These are phyloP conservation scores for Diaporthe batatas DNA, from an alignment of 2,329 filamentous ascomycete species.

Conservation along the genomic window DNA sequence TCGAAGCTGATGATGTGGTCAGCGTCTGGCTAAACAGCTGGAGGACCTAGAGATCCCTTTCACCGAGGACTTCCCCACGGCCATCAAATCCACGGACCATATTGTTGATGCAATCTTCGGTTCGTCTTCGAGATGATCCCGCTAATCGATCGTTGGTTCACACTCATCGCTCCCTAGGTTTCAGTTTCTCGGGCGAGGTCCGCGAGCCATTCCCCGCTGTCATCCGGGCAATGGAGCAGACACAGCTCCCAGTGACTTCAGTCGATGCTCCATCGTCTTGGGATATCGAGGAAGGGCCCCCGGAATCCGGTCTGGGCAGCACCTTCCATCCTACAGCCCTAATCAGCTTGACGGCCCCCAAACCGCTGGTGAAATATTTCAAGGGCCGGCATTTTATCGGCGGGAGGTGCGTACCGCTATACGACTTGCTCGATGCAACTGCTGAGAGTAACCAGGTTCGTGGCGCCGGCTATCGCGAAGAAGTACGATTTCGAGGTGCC, in stretches of 20 bases:
- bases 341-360: constrained; percentile 92
- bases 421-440: neutral
- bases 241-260: constrained; percentile 82
- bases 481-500: constrained; percentile 91
- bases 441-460: constrained; percentile 70
- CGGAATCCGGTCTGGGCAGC: constrained; percentile 80
- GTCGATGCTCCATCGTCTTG: constrained; percentile 96
- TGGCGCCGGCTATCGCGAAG: constrained; percentile 80
- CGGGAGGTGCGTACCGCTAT: constrained; percentile 71
- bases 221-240: constrained; percentile 81
- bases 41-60: constrained; percentile 87
- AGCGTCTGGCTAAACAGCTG: constrained; percentile 88
- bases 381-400: constrained; percentile 92
- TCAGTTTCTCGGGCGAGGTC: constrained; percentile 92
- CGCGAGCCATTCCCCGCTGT: constrained; percentile 91
- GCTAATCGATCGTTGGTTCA: constrained; percentile 9
- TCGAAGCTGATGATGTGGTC: constrained; percentile 50
- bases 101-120: constrained; percentile 95
- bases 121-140: constrained; percentile 53
- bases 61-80: constrained; percentile 79
- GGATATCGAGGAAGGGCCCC: constrained; percentile 91
- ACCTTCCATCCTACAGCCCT: constrained; percentile 84
- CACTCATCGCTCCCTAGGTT: constrained; percentile 66
- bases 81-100: constrained; percentile 79
- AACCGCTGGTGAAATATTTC: constrained; percentile 88